Conservation (phyloP, 2,329 filamentous ascomycete species). For the Ophiocordyceps unilateralis region DNA sequence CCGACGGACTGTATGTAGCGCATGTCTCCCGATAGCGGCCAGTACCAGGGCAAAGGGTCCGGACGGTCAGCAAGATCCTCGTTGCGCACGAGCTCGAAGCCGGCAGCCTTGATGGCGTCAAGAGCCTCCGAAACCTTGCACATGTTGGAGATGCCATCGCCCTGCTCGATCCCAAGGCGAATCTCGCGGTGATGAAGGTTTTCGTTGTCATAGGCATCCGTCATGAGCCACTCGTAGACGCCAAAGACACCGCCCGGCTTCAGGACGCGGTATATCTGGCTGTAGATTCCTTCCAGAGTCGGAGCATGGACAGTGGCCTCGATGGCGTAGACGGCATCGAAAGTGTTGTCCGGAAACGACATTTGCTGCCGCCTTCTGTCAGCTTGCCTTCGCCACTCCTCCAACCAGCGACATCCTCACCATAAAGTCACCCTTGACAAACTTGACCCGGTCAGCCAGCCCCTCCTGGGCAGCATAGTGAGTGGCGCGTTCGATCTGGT, state of each 20-base stretch:
- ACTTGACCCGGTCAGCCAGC: slow-evolving; percentile 61
- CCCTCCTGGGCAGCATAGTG: slow-evolving; percentile 70
- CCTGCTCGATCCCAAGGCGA: slow-evolving; percentile 85
- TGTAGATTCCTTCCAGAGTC: slow-evolving; percentile 78
- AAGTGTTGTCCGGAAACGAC: slow-evolving; percentile 79
- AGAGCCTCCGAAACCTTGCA: slow-evolving; percentile 69
- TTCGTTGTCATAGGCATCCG: slow-evolving; percentile 78
- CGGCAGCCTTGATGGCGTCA: slow-evolving; percentile 68
- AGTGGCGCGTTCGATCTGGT: slow-evolving; percentile 91
- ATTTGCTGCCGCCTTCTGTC: slow-evolving; percentile 37
- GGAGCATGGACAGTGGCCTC: slow-evolving; percentile 95
- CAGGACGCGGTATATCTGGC: slow-evolving; percentile 82
- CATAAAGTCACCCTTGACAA: slow-evolving; percentile 97
- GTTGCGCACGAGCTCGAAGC: slow-evolving; percentile 67
- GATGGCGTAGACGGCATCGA: slow-evolving; percentile 93
- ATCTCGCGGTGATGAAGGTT: slow-evolving; percentile 78
- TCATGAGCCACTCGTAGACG: slow-evolving; percentile 99
- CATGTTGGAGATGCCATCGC: slow-evolving; percentile 97
- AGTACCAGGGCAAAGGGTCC: slow-evolving; percentile 81
- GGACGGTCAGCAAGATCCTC: slow-evolving; percentile 72
- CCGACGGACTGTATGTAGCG: slow-evolving; percentile 64
- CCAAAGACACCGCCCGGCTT: slow-evolving; percentile 94
- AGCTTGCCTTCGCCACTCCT: neutral
- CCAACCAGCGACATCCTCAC: slow-evolving; percentile 14
- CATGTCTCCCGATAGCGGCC: slow-evolving; percentile 72